Percentiles rank a stretch among this genome's conserved stretches.
Evolutionary conservation across 306 rosid genomes (phyloP).

Genomic region (Vigna radiata): DNA sequence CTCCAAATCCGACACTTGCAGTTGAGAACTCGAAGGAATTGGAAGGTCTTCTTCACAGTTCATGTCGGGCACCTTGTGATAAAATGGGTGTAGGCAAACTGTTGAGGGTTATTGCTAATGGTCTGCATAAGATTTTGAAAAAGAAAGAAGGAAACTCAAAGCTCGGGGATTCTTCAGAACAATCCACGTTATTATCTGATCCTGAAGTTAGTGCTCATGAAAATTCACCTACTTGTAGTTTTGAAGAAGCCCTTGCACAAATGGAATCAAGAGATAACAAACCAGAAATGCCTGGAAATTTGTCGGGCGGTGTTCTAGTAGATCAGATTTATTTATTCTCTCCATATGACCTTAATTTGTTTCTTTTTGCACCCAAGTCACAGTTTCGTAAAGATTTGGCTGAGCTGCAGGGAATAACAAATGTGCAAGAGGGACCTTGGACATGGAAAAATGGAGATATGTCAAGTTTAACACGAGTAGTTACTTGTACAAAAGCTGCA

Average conservation of each 20-base stretch:
- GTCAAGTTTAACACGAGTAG: constrained; percentile 61
- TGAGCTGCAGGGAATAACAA: constrained; percentile 65
- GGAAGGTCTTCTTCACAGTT: constrained; percentile 40
- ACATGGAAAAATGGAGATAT: constrained; percentile 65
- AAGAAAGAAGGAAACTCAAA: constrained; percentile 65
- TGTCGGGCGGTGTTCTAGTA: constrained; percentile 73
- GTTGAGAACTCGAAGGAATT: constrained; percentile 49
- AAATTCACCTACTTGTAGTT: constrained; percentile 53
- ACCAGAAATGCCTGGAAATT: constrained; percentile 69
- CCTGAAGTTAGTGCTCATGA: constrained; percentile 59
- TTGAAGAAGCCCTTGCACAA: constrained; percentile 69
- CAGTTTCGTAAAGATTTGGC: constrained; percentile 74
- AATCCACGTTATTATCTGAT: constrained; percentile 58
- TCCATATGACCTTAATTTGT: constrained; percentile 57
- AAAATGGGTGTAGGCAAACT: constrained; percentile 64
- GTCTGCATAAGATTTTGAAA: constrained; percentile 62
- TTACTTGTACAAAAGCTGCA: constrained; percentile 71
- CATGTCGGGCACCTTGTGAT: constrained; percentile 38
- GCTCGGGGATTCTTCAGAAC: constrained; percentile 57
- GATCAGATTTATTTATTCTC: constrained; percentile 67
- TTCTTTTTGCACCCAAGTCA: constrained; percentile 74
- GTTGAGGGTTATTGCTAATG: constrained; percentile 56
- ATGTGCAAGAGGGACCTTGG: constrained; percentile 80
- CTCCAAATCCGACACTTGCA: constrained; percentile 43
- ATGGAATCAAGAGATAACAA: constrained; percentile 56